These are phyloP conservation scores for Calonectria montana DNA, from an alignment of 2,329 filamentous ascomycete genomes.

Conservation along the genomic window DNA sequence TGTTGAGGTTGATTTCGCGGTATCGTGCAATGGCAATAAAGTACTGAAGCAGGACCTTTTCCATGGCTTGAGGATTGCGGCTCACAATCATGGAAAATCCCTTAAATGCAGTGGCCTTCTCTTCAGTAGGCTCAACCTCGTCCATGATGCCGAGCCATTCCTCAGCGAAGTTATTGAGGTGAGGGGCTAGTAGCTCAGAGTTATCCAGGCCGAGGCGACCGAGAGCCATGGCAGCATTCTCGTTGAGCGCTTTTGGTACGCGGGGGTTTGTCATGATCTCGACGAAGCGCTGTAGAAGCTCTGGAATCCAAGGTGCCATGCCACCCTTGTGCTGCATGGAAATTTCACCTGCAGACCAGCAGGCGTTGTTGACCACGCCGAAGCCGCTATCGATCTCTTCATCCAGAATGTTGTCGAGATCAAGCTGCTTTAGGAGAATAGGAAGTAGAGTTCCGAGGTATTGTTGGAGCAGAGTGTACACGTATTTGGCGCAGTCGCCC, in stretches of 20 bases:
- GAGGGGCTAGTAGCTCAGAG: constrained; percentile 79
- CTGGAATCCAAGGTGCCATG: constrained; percentile 81
- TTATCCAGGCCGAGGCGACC: constrained; percentile 87
- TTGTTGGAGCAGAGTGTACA: constrained; percentile 83
- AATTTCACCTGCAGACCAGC: constrained; percentile 96
- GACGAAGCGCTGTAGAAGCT: constrained; percentile 80
- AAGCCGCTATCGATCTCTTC: constrained; percentile 88
- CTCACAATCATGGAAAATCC: constrained; percentile 89
- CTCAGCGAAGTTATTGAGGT: constrained; percentile 82
- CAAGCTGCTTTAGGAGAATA: constrained; percentile 87
- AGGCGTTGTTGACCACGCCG: constrained; percentile 97
- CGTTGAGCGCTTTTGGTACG: constrained; percentile 86
- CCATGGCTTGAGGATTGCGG: constrained; percentile 91
- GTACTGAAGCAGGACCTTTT: constrained; percentile 83
- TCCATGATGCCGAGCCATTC: constrained; percentile 86
- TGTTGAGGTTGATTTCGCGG: constrained; percentile 70
- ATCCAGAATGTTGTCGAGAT: constrained; percentile 79
- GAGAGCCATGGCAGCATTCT: constrained; percentile 94
- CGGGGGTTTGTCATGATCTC: constrained; percentile 87
- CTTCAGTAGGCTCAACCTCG: constrained; percentile 87
- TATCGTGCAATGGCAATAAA: constrained; percentile 87
- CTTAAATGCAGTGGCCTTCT: constrained; percentile 93
- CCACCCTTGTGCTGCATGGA: constrained; percentile 80
- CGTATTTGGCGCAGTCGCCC: constrained; percentile 93
- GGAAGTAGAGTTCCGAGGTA: constrained; percentile 81